Conservation (phyloP, 139 green algal species). For the Medakamo hakoo region DNA sequence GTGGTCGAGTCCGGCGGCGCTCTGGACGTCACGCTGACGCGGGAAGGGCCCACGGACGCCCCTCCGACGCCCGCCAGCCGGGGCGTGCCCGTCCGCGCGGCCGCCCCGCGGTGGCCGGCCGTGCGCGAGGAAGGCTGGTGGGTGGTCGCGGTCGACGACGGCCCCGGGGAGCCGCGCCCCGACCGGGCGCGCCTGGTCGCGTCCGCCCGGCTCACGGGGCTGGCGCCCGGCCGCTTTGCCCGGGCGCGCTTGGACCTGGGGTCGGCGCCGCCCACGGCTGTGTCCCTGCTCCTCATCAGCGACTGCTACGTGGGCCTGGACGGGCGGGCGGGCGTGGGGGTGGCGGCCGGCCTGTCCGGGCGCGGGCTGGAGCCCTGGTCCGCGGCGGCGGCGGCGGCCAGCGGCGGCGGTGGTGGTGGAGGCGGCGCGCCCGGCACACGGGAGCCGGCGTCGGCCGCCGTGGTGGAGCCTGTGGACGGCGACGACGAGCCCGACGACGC, state of each 20-base stretch:
- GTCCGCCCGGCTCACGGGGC: too few species aligned
- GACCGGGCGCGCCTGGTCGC: too few species aligned
- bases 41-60: too few species aligned
- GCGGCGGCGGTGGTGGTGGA: not conserved
- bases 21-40: not conserved
- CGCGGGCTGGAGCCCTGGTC: not conserved
- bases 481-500: not conserved
- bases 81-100: too few species aligned
- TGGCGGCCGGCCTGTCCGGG: not conserved
- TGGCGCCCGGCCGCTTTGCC: too few species aligned
- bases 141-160: not conserved
- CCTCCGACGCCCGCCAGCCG: too few species aligned
- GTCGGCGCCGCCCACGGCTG: too few species aligned
- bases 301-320: slow-evolving; percentile 84
- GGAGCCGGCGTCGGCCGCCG: not conserved
- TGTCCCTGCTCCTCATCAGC: slow-evolving; percentile 59
- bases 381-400: too few species aligned
- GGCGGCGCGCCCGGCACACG: too few species aligned
- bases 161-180: slow-evolving; percentile 1
- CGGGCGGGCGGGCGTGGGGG: slow-evolving; percentile 26
- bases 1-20: not conserved
- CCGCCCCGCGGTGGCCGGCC: not conserved
- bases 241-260: too few species aligned
- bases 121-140: not conserved
- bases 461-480: not conserved